Evolutionary conservation across 805 yeast species (phyloP), one percentile per base, ranked within the genome.

Genomic region (Teunomyces lycoperdinae): DNA sequence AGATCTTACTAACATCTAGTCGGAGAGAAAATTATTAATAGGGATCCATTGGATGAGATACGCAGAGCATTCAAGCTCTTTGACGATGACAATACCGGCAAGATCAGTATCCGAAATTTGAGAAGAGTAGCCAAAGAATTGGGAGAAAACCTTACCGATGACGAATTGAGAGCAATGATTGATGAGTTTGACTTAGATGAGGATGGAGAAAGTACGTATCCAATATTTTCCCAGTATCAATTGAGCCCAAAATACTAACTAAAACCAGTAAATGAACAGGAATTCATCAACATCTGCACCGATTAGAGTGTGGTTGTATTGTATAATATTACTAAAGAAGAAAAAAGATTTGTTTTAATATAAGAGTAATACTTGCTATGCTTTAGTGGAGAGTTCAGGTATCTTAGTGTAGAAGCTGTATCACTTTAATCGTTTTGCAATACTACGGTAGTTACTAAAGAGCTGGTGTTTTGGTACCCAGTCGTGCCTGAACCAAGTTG

Each of bases 171-270:
- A 55, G 97, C 97, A 4, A 94, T 94, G 99, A 94, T 94, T 54
- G 96, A 91, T 52, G 98, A 92, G 66, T 94, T 94, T 62, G 99
- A 94, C 68, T 70, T 91, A 44, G 97, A 94, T 63, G 96, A 89
- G 47, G 98, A 94, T 65, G 98, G 98, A 44, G 96, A 88, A 55
- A 91, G 78, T 68, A 67, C 57, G 78, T 77, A 71, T 61, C 4
- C 5, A 20, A 20, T 20, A 5, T 20, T 13, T 31, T 8, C 7
- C 11, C 6, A 5, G 9, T 5, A 16, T 26, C 26, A 14, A 16
- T 5, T 3, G 7, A 38, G 31, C 14, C 30, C 7, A 38, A 14
- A 7, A 20, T 70, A 67, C 71, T 67, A 66, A 67, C 73, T 3
- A 40, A 17, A 13, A 33, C 6, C 61, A 74, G 77, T 90, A 55